Conservation (phyloP, 2,329 filamentous ascomycete genomes). For the Xylariaceae sp. region DNA sequence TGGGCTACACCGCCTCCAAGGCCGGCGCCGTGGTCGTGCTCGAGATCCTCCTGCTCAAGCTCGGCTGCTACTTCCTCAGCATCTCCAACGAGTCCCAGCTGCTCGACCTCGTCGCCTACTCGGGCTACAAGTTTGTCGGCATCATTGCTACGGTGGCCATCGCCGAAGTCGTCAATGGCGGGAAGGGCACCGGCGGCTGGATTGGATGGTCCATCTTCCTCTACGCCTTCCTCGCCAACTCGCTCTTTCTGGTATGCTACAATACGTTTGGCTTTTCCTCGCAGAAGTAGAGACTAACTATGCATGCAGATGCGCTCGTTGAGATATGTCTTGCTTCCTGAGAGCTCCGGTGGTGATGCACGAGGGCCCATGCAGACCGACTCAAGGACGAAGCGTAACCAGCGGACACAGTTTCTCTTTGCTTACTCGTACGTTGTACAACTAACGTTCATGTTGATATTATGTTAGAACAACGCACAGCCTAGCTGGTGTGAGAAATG, state of each 20-base stretch:
- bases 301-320: constrained; percentile 75
- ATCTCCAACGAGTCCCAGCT: constrained; percentile 94
- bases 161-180: constrained; percentile 73
- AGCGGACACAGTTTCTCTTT: constrained; percentile 88
- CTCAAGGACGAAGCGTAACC: constrained; percentile 79
- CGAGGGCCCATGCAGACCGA: constrained; percentile 67
- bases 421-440: constrained; percentile 94
- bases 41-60: constrained; percentile 86
- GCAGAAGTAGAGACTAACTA: neutral
- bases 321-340: constrained; percentile 91
- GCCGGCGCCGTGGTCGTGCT: constrained; percentile 79
- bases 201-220: constrained; percentile 83
- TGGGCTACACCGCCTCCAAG: constrained; percentile 84
- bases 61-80: constrained; percentile 88
- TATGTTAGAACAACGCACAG: constrained; percentile 35
- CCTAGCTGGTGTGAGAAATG: no score
- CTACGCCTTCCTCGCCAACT: constrained; percentile 92
- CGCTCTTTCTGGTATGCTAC: constrained; percentile 76
- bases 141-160: constrained; percentile 85
- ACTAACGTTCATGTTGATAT: constrained; percentile 87
- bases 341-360: constrained; percentile 65
- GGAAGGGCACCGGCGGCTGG: constrained; percentile 82
- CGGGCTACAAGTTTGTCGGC: constrained; percentile 97
- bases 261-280: constrained; percentile 29
- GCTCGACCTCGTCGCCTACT: constrained; percentile 91